These are phyloP conservation scores for Pseudoperonospora humuli DNA, from an alignment of 352 stramenopile species.

Conservation along the genomic window DNA sequence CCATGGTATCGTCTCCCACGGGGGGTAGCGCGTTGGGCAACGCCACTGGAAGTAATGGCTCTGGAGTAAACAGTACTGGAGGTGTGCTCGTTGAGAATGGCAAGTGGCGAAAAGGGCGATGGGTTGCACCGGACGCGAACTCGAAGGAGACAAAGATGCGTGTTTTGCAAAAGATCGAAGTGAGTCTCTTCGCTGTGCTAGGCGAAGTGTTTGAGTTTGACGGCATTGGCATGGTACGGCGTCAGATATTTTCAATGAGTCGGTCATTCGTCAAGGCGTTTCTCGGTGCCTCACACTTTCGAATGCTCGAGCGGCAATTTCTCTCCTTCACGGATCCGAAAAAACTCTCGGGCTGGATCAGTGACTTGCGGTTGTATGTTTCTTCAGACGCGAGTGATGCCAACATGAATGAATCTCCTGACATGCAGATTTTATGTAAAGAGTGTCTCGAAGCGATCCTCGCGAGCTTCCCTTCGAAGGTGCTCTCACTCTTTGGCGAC, in stretches of 20 bases:
- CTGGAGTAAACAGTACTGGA: conserved; percentile 1
- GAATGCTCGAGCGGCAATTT: conserved; percentile 74
- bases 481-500: conserved; percentile 73
- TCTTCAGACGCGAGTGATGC: conserved; percentile 32
- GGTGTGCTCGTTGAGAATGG: conserved; percentile 56
- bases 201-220: conserved; percentile 84
- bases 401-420: conserved; percentile 12
- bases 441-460: conserved; percentile 65
- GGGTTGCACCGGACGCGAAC: conserved; percentile 54
- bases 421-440: conserved; percentile 52
- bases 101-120: conserved; percentile 51
- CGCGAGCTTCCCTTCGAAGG: conserved; percentile 57
- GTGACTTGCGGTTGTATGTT: conserved; percentile 50
- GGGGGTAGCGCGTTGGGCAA: conserved; percentile 6
- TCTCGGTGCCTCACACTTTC: conserved; percentile 70
- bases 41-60: conserved; percentile 1
- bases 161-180: conserved; percentile 71
- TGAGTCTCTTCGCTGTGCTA: conserved; percentile 64
- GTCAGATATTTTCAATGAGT: conserved; percentile 80
- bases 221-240: conserved; percentile 67
- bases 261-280: conserved; percentile 79
- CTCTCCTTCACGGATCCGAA: conserved; percentile 72
- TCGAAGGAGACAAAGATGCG: conserved; percentile 79
- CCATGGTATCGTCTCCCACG: conserved; percentile 2
- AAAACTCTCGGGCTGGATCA: conserved; percentile 48